A percentile compares a stretch with the other conserved stretches of the same genome.
Conservation (phyloP, 495 filamentous ascomycete species). For the Talaromyces ruber region DNA sequence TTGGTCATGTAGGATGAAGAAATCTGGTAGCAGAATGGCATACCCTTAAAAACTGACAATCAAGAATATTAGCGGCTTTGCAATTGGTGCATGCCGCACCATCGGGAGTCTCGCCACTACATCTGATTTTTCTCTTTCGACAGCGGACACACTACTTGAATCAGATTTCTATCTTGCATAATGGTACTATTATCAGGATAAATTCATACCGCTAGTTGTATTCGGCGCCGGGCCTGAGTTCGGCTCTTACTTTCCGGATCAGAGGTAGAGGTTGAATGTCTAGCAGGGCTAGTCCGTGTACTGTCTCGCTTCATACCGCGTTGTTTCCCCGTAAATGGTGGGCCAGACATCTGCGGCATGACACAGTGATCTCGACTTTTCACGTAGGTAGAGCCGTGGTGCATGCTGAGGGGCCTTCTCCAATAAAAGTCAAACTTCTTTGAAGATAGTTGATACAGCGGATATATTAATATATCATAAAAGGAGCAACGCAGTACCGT, state of each 20-base stretch:
- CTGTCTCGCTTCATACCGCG: background rate
- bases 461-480: background rate
- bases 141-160: slow-evolving; percentile 72
- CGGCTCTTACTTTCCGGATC: slow-evolving; percentile 27
- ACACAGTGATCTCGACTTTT: background rate
- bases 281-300: background rate
- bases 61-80: slow-evolving; percentile 57
- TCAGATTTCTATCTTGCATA: slow-evolving; percentile 6
- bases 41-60: slow-evolving; percentile 77
- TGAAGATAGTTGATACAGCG: background rate
- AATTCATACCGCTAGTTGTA: slow-evolving; percentile 55
- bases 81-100: slow-evolving; percentile 77
- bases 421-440: background rate
- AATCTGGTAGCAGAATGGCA: slow-evolving; percentile 10
- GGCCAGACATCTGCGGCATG: background rate
- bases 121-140: slow-evolving; percentile 91
- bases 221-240: slow-evolving; percentile 39
- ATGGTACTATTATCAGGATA: background rate
- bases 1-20: background rate
- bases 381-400: background rate
- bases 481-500: background rate
- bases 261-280: slow-evolving; percentile 12
- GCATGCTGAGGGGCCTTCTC: background rate
- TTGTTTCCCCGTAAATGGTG: background rate
- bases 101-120: slow-evolving; percentile 76